Base-by-base conservation (phyloP, 192 early-diverging fungal genomes). In the Backusella mclennaniae region DNA sequence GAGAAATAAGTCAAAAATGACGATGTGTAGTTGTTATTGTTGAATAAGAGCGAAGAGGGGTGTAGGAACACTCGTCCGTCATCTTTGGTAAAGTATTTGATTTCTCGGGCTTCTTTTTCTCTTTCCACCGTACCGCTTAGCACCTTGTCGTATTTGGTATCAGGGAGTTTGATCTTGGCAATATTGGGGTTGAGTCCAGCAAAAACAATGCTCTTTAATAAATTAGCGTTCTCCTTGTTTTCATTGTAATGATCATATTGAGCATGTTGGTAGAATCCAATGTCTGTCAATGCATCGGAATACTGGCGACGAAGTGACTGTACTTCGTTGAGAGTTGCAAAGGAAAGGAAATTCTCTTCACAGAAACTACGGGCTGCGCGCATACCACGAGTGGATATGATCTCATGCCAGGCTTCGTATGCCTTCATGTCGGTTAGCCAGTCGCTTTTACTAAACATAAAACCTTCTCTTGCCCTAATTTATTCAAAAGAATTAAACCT, bases 181-280 rank as follows among this genome's bases (percentile, higher is more conserved):
- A 96, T 81, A 73, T 95, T 94, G 0, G 96, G 96, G 76, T 93
- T 95, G 52, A 97, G 82, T 3, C 96, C 97, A 9, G 95, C 96
- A 70, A 93, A 87, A 19, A 98, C 73, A 35, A 93, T 86, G 17
- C 90, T 88, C 35, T 93, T 91, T 38, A 97, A 78, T 17, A 98
- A 77, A 41, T 86, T 85, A 29, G 78, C 83, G 26, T 89, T 84
- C 2, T 86, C 80, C 12, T 91, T 80, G 76, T 94, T 88, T 8
- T 72, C 73, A 84, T 93, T 93, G 71, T 83, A 84, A 19, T 84
- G 75, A 1, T 86, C 85, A 23, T 39, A 17, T 11, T 81, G 67
- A 19, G 26, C 76, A 6, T 23, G 67, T 29, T 76, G 56, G 17
- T 90, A 84, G 78, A 92, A 93, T n/a, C 89, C 89, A 46, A 92